These are phyloP conservation scores for Collybia nuda DNA, from an alignment of 768 basidiomycete species.

Conservation along the genomic window DNA sequence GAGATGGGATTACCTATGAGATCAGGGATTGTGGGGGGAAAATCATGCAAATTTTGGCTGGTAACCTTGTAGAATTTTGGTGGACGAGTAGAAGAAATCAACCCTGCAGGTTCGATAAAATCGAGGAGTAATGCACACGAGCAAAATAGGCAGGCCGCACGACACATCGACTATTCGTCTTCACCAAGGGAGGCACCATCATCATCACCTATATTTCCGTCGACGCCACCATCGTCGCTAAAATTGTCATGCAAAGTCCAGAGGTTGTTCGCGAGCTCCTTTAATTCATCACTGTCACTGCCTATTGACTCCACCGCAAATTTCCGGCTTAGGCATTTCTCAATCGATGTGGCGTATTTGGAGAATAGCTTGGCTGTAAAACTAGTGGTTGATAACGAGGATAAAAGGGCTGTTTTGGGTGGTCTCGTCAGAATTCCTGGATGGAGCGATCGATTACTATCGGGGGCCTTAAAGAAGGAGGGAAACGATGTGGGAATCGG, in stretches of 20 bases:
- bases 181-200: slow-evolving; percentile 11
- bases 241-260: slow-evolving; percentile 59
- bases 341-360: slow-evolving; percentile 51
- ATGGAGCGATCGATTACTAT: slow-evolving; percentile 3
- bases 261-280: slow-evolving; percentile 53
- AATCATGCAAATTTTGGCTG: too few relatives aligned
- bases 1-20: too few relatives aligned
- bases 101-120: too few relatives aligned
- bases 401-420: slow-evolving; percentile 27
- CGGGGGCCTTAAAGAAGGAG: slow-evolving; percentile 32
- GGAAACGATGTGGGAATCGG: slow-evolving; percentile 66
- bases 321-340: slow-evolving; percentile 40
- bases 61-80: too few relatives aligned
- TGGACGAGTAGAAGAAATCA: too few relatives aligned
- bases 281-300: slow-evolving; percentile 55
- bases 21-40: too few relatives aligned
- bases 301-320: slow-evolving; percentile 33
- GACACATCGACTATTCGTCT: slow-evolving; percentile 7
- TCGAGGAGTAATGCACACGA: too few relatives aligned
- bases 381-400: slow-evolving; percentile 45
- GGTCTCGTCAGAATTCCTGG: slow-evolving; percentile 13
- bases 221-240: slow-evolving; percentile 21
- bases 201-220: slow-evolving; percentile 17
- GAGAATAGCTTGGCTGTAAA: slow-evolving; percentile 42
- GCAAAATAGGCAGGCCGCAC: too few relatives aligned